Evolutionary conservation across 306 rosid genomes (phyloP), one percentile per base, ranked within the genome.

Genomic region (Echinosophora koreensis): DNA sequence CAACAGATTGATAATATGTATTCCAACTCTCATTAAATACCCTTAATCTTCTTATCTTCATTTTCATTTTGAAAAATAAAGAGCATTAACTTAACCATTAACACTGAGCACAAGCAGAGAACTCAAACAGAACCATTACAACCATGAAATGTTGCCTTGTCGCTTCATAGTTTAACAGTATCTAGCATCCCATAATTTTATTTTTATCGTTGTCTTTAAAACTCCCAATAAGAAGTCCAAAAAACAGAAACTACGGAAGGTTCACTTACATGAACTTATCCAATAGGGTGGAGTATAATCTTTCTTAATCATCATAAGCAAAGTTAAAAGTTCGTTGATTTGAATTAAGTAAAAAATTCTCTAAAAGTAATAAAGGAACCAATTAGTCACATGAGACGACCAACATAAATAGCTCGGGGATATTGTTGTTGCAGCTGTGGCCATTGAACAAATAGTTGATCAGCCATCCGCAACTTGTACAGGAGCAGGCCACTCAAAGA

Each of bases 361-460:
- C 42, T 54, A 28, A 38, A 37, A 65, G 55, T 37, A 28, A 27
- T 54, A 22, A 62, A 62, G 55, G 68, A 76, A 66, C 55, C 37
- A 27, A 73, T 69, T 73, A 35, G 76, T 86, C 91, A 95, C 99
- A 92, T 91, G 85, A 96, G 97, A 79, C 99, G 80, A 62, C 97
- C 99, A 68, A 92, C 97, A 65, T 87, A 87, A 77, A 62, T 90
- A 85, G 97, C 89, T 12, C 88, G 86, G 17, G 97, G 97, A 80
- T 94, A 92, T 80, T 89, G 73, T 10, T 10, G 84, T 66, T 90
- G 88, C 38, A 90, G 84, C 82, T 90, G 96, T 3, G 97, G 94
- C 98, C 98, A 91, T 78, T 92, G 99, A 76, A 92, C 99, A 51
- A 90, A 95, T 77, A 95, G 86, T 80, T 89, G 94, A 86, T 95